These are phyloP conservation scores for Aureoboletus auriporus DNA, from an alignment of 768 basidiomycete species.

Conservation along the genomic window DNA sequence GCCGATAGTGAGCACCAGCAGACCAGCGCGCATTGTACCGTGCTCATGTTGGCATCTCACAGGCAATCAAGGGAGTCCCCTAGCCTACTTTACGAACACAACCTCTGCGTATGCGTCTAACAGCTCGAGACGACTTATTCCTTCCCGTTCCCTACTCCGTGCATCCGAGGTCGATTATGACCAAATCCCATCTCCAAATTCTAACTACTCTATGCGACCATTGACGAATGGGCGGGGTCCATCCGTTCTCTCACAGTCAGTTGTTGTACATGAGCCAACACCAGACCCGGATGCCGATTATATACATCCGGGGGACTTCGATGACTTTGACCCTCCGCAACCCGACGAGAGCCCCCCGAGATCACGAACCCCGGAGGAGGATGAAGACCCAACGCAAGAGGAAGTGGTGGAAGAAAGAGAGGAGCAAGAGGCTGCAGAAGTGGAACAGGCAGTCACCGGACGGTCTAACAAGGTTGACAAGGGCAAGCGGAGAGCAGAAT, in stretches of 20 bases:
- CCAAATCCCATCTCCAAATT: slow-evolving; percentile 56
- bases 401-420: slow-evolving; percentile 30
- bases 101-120: slow-evolving; percentile 38
- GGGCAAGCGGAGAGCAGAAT: slow-evolving; percentile 38
- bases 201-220: slow-evolving; percentile 28
- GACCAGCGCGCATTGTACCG: neutral
- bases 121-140: slow-evolving; percentile 31
- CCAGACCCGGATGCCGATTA: slow-evolving; percentile 25
- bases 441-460: slow-evolving; percentile 30
- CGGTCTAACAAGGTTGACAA: slow-evolving; percentile 28
- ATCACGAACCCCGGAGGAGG: slow-evolving; percentile 47
- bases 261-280: slow-evolving; percentile 18
- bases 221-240: slow-evolving; percentile 34
- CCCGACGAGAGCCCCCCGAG: slow-evolving; percentile 27
- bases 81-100: slow-evolving; percentile 34
- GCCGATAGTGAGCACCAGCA: slow-evolving; percentile 54
- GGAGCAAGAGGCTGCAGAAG: slow-evolving; percentile 24
- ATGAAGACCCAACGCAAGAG: slow-evolving; percentile 23
- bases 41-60: slow-evolving; percentile 4
- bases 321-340: slow-evolving; percentile 25
- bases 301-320: slow-evolving; percentile 16
- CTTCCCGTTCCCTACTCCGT: slow-evolving; percentile 46
- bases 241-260: slow-evolving; percentile 30
- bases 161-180: slow-evolving; percentile 59
- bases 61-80: slow-evolving; percentile 30